Base-by-base conservation (phyloP, 768 basidiomycete genomes). In the Hericium erinaceus region DNA sequence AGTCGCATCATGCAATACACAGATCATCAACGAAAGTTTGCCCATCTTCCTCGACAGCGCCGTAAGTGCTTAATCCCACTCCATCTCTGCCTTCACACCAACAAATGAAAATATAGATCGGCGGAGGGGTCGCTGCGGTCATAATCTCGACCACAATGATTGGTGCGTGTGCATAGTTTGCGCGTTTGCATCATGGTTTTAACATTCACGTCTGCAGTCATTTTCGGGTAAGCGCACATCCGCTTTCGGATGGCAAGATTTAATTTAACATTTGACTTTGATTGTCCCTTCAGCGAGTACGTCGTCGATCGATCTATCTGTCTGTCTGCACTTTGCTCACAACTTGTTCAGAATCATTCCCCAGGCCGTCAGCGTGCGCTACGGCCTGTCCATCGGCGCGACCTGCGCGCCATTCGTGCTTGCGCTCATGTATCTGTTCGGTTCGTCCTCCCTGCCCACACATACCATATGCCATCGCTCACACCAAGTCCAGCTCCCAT, bases 21-120 rank as follows among this genome's bases (percentile, higher is more conserved):
- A 89, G 89, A 81, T 91, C 57, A 74, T 91, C 56, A 92, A 92
- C 60, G 89, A 91, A 67, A 86, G 85, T 71, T 78, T 92, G 57
- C 88, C 88, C 39, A 89, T 92, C 48, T 91, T 91, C 68, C 71
- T 91, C 50, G 87, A 91, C 64, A 83, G 81, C 61, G 88, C 87
- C 16, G 77, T 80, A 65, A 54, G 70, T 61, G 20, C 13, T 4
- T 1, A 2, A 9, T 46, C 28, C 9, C 16, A 16, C 55, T 16
- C 18, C 37, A 15, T 5, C 18, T 53, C 9, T 24, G 5, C 3
- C 5, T 15, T 41, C 22, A 20, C 22, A n/a, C 10, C 26, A 55
- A 44, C 39, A 49, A 38, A 46, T 13, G 3, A 28, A 22, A 33
- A 7, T 9, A 7, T 39, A 80, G 66, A 70, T 84, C 46, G 83